A percentile compares a stretch with the other conserved stretches of the same genome.
phyloP scores from a whole-genome alignment of 768 basidiomycete species.

The Hysterangium stoloniferum region DNA sequence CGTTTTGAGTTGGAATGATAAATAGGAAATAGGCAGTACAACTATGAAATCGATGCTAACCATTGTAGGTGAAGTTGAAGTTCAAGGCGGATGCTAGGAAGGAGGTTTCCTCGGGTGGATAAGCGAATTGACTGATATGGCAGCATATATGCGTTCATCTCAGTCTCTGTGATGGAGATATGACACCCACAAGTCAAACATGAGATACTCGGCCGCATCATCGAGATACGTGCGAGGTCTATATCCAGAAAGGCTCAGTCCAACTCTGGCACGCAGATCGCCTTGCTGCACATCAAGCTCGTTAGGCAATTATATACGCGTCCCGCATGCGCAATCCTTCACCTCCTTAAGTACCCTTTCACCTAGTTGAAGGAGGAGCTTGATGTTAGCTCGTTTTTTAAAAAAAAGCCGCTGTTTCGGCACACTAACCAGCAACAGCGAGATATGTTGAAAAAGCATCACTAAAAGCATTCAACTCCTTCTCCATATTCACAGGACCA shows the following conservation, averaged over 20 bases:
- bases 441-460: constrained; percentile 1
- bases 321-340: background rate
- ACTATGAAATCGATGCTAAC: background rate
- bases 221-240: constrained; percentile 7
- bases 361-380: too few species aligned
- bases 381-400: too few species aligned
- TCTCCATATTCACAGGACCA: constrained; percentile 7
- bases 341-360: background rate
- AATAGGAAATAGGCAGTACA: background rate
- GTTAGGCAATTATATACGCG: too few species aligned
- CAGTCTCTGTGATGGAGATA: background rate
- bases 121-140: constrained; percentile 5
- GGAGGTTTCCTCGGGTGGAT: constrained; percentile 9
- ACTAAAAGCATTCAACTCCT: constrained; percentile 4
- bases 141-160: background rate
- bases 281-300: constrained; percentile 6
- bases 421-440: constrained; percentile 5
- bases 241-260: constrained; percentile 3
- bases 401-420: background rate
- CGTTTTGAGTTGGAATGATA: background rate
- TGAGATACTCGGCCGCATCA: constrained; percentile 10
- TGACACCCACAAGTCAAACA: constrained; percentile 8
- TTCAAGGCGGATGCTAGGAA: constrained; percentile 10
- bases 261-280: constrained; percentile 10
- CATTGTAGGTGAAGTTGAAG: constrained; percentile 9